Evolutionary conservation across 2,329 filamentous ascomycete genomes (phyloP), one percentile per base, ranked within the genome.

Genomic region (Bipolaris bicolor): DNA sequence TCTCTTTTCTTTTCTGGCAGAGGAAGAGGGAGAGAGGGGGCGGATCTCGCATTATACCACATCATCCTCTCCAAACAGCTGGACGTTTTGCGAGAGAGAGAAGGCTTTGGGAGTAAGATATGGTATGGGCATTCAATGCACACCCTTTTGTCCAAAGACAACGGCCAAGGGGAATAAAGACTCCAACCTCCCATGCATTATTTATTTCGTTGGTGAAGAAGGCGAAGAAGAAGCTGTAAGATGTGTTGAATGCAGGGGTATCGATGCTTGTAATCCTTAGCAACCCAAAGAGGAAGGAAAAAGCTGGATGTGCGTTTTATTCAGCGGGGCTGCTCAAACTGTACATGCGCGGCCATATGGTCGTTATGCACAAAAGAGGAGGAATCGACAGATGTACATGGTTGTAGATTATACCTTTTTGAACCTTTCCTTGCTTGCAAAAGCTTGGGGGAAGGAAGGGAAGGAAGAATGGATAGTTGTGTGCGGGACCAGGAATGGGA

Each of bases 191-290:
- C 6, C 34, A 37, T 10, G 5, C 34, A 7, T 10, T 16, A n/a
- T 16, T 9, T 37, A n/a, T 37, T 37, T 4, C 15, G 15, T 37
- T 37, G 34, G 34, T 9, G n/a, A 37, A 18, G 20, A 22, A 37
- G 20, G 41, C 16, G 43, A 40, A 48, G 37, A 36, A 7, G 48
- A 41, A 15, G 54, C 26, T 44, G 51, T 43, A 45, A 40, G 33
- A 55, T 29, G 61, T 57, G 16, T 18, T 4, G 20, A 22, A 60
- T 39, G n/a, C 43, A 55, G 53, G 60, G 64, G 65, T 68, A 68
- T 68, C 62, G 64, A 66, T 65, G 65, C 65, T 65, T 66, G 65
- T 58, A 60, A 46, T 61, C 59, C 53, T 26, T 22, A 24, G 34
- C 13, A 16, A 20, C 44, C 55, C 50, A 48, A 33, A 56, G 50